phyloP scores from a whole-genome alignment of 257 asterid genomes.

The Apocynum venetum region DNA sequence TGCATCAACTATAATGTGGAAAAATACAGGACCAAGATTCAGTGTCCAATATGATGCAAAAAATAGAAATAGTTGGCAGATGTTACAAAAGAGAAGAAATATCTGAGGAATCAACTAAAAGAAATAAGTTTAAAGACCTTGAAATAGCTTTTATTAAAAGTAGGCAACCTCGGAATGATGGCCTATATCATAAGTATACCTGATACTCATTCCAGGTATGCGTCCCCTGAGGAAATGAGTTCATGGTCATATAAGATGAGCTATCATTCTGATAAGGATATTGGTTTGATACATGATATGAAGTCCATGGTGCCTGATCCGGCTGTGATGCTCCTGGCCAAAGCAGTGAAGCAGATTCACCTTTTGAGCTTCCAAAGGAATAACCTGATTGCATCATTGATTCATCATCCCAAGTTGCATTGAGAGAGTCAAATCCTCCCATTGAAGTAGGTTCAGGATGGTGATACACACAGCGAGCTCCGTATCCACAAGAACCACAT shows the following conservation, averaged over 20 bases:
- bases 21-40: not conserved
- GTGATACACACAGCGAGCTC: constrained; percentile 30
- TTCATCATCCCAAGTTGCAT: constrained; percentile 14
- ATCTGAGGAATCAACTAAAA: not conserved
- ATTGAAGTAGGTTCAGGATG: constrained; percentile 36
- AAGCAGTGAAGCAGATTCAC: constrained; percentile 17
- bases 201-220: constrained; percentile 21
- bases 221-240: constrained; percentile 14
- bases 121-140: not conserved
- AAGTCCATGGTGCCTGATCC: constrained; percentile 24
- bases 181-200: constrained; percentile 15
- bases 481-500: constrained; percentile 37
- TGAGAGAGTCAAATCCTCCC: constrained; percentile 12
- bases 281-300: constrained; percentile 6
- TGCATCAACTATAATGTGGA: not conserved
- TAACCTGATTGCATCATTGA: constrained; percentile 9
- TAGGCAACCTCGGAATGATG: not conserved
- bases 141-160: not conserved
- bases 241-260: constrained; percentile 6
- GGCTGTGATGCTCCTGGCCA: constrained; percentile 22
- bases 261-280: constrained; percentile 10
- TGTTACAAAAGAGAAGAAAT: not conserved
- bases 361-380: constrained; percentile 13
- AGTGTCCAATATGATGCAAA: not conserved
- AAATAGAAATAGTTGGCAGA: not conserved